Evolutionary conservation across 768 basidiomycete genomes (phyloP), one percentile per base, ranked within the genome.

Genomic region (Cantharellus cinnabarinus): DNA sequence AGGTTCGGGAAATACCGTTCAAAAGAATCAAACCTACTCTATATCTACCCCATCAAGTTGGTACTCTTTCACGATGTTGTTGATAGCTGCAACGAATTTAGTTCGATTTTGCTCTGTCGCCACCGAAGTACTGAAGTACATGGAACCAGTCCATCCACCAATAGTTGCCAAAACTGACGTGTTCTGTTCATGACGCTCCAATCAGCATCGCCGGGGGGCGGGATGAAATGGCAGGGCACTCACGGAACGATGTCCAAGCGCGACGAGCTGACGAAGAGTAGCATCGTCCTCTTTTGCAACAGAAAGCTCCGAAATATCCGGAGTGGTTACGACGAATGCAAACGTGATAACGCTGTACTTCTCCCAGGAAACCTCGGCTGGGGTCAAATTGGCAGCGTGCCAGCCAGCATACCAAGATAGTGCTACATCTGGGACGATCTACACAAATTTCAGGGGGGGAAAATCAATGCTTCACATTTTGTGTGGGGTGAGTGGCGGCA

Each of bases 31-130:
- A 34, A 55, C 58, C 58, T 48, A 65, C 65, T 57, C 56, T 41
- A 97, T 82, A 68, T 97, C 94, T 66, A 97, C 82, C 4, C 93
- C 94, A 66, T 95, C 90, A 5, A 97, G 68, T 35, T 71, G 63
- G 70, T 75, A 87, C 50, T 69, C 57, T 2, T 71, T 64, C 70
- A 87, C 89, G 3, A 75, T 58, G 3, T 63, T 62, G 42, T 76
- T 64, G 63, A 95, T 85, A 65, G 81, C 86, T 35, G 67, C 61
- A 53, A 74, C 79, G 61, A 95, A 85, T 0, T 64, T 71, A 42
- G 70, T 62, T 61, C 89, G 75, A 62, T 66, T 75, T 29, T 69
- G 61, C 2, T 71, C 58, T 3, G 75, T 79, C 15, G 77, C 69
- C 57, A 89, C 82, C 2, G 83, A 82, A 2, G 73, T 64, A 1